Base-by-base conservation (phyloP, 257 asterid genomes). In the Solanum ossicruentum region DNA sequence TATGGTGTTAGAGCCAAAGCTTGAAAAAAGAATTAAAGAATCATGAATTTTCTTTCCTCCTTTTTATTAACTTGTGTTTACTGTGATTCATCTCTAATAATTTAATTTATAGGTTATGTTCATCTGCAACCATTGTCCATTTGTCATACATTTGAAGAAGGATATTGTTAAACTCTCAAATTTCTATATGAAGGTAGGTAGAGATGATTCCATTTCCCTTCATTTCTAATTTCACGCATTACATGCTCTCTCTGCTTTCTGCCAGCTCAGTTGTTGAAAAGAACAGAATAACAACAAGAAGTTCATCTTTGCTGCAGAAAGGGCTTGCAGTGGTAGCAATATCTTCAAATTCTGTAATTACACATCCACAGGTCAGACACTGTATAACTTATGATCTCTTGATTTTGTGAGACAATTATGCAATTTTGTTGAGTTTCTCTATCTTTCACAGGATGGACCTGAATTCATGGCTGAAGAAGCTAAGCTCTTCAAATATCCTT, bases 111-210 rank as follows among this genome's bases (percentile, higher is more conserved):
- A 94, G 98, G 98, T 93, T 55, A 92, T 94, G 97, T 93, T 93
- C 88, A 92, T 93, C 69, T 94, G 98, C 94, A 94, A 94, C 86
- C 98, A 94, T 84, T 94, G 98, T 85, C 98, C 98, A 52, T 96
- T 94, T 58, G 97, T 96, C 82, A 93, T 81, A 73, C 97, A 91
- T 89, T 89, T 93, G 93, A 93, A 93, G 89, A 92, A 88, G 84
- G 97, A 91, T 73, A 90, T 94, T 75, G 97, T 94, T 84, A 96
- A 92, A 92, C 93, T 96, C 85, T 89, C 98, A 56, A 91, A 92
- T 86, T 92, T 90, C 90, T 96, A 96, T 90, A 93, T 94, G 94
- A 91, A 93, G 92, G 98, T 91, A 85, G 83, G 92, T 85, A 85
- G 85, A 82, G 45, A 66, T 39, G 45, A 67, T 60, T 57, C 61